These are phyloP conservation scores for Talaromyces sp. DNA, from an alignment of 2,329 filamentous ascomycete genomes.

Conservation along the genomic window DNA sequence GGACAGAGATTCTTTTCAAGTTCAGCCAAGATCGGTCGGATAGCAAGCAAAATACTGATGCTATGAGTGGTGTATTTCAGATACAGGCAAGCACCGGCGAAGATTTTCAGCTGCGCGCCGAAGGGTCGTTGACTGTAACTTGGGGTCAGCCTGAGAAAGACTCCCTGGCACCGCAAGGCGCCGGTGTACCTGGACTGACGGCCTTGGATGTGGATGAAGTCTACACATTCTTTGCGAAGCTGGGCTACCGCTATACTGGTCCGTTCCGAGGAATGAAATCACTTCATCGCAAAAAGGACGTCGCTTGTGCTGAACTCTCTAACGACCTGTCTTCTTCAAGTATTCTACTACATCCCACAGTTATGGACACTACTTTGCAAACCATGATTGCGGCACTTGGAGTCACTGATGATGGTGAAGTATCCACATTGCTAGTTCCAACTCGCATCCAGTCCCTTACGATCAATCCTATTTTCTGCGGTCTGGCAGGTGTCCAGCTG, in stretches of 20 bases:
- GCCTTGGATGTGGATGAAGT: not conserved
- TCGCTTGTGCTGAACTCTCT: not conserved
- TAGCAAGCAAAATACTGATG: not conserved
- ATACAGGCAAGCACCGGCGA: not conserved
- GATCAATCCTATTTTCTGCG: not conserved
- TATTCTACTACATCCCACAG: not conserved
- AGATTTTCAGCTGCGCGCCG: not conserved
- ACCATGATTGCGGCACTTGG: not conserved
- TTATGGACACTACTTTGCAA: not conserved
- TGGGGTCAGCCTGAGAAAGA: not conserved
- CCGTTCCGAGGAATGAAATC: not conserved
- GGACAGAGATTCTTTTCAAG: not conserved
- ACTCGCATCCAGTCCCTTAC: not conserved
- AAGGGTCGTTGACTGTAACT: not conserved
- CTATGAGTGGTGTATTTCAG: not conserved
- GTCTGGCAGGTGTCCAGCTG: not conserved
- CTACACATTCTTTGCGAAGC: not conserved
- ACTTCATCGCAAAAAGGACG: not conserved
- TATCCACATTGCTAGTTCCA: not conserved
- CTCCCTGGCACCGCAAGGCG: not conserved
- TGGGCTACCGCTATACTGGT: not conserved
- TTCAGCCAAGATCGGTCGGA: not conserved
- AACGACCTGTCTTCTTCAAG: not conserved
- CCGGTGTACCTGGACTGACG: not conserved
- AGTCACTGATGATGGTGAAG: not conserved